These are phyloP conservation scores for Sparassis latifolia DNA, from an alignment of 1,284 basidiomycete species.

Conservation along the genomic window DNA sequence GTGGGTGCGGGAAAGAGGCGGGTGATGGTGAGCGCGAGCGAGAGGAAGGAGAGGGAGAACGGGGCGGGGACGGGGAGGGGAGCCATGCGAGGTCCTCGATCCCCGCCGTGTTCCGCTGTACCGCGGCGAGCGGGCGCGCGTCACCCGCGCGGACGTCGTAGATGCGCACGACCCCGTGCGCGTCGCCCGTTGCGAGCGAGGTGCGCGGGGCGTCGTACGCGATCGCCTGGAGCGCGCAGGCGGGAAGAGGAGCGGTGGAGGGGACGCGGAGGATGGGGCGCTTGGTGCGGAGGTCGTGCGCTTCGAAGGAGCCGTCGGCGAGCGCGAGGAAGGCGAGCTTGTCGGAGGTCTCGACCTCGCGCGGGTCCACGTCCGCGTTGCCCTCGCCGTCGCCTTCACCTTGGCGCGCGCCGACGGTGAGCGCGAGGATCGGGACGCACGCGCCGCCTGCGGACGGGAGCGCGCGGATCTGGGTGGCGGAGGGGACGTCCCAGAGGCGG, in stretches of 20 bases:
- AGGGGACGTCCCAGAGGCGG: constrained; percentile 70
- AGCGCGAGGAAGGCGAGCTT: constrained; percentile 51
- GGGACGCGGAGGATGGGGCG: constrained; percentile 21
- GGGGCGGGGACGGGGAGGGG: constrained; percentile 20
- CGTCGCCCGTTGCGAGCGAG: constrained; percentile 59
- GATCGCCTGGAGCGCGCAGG: constrained; percentile 43
- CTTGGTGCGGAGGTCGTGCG: constrained; percentile 52
- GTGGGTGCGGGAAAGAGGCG: background rate
- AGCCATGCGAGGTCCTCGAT: constrained; percentile 46
- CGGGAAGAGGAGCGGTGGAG: constrained; percentile 21
- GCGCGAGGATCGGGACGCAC: constrained; percentile 37
- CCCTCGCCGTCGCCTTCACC: background rate
- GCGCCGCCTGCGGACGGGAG: constrained; percentile 28
- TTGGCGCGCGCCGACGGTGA: constrained; percentile 32
- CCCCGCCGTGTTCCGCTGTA: constrained; percentile 48
- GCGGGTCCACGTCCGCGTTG: constrained; percentile 24
- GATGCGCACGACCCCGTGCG: constrained; percentile 51
- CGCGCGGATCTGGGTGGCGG: constrained; percentile 41
- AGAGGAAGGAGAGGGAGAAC: constrained; percentile 2
- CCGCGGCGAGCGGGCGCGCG: constrained; percentile 32
- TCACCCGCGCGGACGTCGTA: constrained; percentile 45
- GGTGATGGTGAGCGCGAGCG: background rate
- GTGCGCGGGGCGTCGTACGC: constrained; percentile 34
- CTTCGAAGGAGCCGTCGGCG: constrained; percentile 49
- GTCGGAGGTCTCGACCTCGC: constrained; percentile 43